Evolutionary conservation across 1,139 yeast species (phyloP).

Genomic region (Arxiozyma heterogenica): DNA sequence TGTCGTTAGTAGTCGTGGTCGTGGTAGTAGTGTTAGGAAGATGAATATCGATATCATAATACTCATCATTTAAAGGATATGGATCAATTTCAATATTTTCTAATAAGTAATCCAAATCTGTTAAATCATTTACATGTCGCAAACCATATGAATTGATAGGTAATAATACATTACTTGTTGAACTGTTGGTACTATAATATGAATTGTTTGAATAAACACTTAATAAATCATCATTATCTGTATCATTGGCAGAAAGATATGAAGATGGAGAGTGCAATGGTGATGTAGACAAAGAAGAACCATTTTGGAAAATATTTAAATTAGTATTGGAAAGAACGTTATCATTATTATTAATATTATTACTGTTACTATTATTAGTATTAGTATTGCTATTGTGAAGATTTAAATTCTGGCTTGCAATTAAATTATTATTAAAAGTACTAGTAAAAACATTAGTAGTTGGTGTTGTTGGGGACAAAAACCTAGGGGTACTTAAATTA

Average conservation of each 20-base stretch:
- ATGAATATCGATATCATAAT: neutral
- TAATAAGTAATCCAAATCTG: constrained; percentile 17
- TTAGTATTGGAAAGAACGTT: neutral
- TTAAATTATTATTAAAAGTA: constrained; percentile 2
- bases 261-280: constrained; percentile 2
- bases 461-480: neutral
- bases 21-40: neutral
- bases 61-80: constrained; percentile 5
- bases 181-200: constrained; percentile 3
- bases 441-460: neutral
- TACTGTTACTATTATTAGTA: neutral
- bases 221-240: constrained; percentile 23
- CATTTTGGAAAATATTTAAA: neutral
- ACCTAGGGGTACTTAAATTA: neutral
- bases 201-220: constrained; percentile 24
- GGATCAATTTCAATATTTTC: constrained; percentile 3
- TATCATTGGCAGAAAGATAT: constrained; percentile 1
- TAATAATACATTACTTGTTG: constrained; percentile 11
- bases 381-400: neutral
- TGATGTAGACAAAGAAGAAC: neutral
- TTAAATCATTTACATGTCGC: constrained; percentile 17
- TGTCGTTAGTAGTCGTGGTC: neutral
- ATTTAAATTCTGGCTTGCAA: constrained; percentile 5
- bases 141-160: constrained; percentile 21
- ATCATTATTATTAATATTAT: constrained; percentile 1